Evolutionary conservation across 768 basidiomycete genomes (phyloP), one percentile per base, ranked within the genome.

Genomic region (Polyporus arcularius): DNA sequence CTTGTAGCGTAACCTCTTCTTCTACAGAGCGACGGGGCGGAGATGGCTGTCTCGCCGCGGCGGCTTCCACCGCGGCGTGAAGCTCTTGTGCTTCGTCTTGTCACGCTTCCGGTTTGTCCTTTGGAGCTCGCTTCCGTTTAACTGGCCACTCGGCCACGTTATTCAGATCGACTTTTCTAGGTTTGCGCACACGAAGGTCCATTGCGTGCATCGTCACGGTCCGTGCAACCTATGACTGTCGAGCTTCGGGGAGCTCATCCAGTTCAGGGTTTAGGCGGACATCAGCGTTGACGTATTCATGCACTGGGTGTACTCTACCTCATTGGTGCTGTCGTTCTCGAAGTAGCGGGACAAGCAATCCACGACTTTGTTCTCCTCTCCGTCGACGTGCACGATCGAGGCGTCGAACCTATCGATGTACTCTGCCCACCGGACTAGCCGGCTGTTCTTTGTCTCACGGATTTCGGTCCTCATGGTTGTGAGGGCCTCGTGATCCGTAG

Each of bases 321-420:
- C 43, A 2, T 42, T 30, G 3, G 26, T 38, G 9, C 42, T 53
- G 6, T 60, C 57, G 11, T 55, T 2, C 14, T 8, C 21, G 46
- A 71, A 77, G 63, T 74, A 68, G 1, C 68, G 65, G 0, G 73
- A 76, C 4, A 76, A 31, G 11, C 57, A 60, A 53, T 76, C 72
- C 0, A 70, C 73, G 1, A 76, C 72, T 11, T 64, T 70, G 35
- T 75, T 75, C 0, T 39, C 39, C 0, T n/a, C 46, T 0, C 73
- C 73, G 10, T 68, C 60, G 2, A 71, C 68, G 58, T 73, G 70
- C 5, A 35, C 18, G 4, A 74, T 71, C 11, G 70, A 61, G 38
- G 61, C 67, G 45, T 75, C 60, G 50, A 76, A 76, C 1, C 61
- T 12, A 0, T 62, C 63, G 14, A 76, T 30, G 55, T 67, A 76